Evolutionary conservation across 768 basidiomycete genomes (phyloP), one percentile per base, ranked within the genome.

Genomic region (Boletellus ananiceps): DNA sequence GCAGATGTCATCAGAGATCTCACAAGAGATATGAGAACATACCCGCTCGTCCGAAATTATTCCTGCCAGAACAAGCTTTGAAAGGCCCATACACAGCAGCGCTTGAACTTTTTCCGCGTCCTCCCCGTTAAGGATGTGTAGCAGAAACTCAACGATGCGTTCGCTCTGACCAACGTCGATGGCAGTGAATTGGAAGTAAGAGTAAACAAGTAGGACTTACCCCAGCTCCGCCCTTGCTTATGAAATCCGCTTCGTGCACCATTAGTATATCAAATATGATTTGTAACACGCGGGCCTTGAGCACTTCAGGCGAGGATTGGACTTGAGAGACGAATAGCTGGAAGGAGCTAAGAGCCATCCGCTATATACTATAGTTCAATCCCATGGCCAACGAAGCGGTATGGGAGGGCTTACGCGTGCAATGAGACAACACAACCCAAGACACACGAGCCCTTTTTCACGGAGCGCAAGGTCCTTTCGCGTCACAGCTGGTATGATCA

Each of bases 401-500:
- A 37, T 1, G 9, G 13, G 13, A 34, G 2, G 9, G 9, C 61
- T 31, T 49, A 65, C 62, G 54, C 59, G 57, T 74, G 87, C 90
- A 59, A 93, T 88, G 33, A 90, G 76, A 62, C 81, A 87, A 57
- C 84, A 87, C 13, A 91, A 61, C 0, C 86, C 88, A 8, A 90
- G 71, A 39, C 80, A 79, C 34, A 83, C 71, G n/a, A 88, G 62
- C 3, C 84, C 88, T 49, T 80, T 76, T 62, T 86, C 81, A 19
- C 81, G 71, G 23, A 89, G 70, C 2, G 52, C 51, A 5, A 88
- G 75, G 57, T 95, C 92, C 69, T 94, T 94, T 45, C 90, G 81
- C 61, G 86, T 84, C 38, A 97, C 89, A 5, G 90, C 82, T 2
- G 95, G 95, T 29, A 96, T 81, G 60, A 97, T 91, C 15, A 99